Evolutionary conservation across 495 filamentous ascomycete species (phyloP), one percentile per base, ranked within the genome.

Genomic region (Podospora fimiseda): DNA sequence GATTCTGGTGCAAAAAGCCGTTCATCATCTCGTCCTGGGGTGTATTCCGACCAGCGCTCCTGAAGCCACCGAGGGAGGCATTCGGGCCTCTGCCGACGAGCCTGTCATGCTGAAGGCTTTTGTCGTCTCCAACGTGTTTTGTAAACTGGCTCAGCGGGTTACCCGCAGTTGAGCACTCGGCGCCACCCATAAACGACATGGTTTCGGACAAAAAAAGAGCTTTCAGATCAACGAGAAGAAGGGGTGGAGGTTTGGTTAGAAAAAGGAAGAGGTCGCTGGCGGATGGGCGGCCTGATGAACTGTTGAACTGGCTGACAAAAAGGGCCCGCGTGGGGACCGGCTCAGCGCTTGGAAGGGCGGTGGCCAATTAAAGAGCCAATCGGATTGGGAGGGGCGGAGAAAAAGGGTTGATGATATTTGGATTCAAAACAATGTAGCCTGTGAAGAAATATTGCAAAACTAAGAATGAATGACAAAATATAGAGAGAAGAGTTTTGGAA

Each of bases 91-190:
- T 73, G 57, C 88, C 87, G 33, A 85, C 83, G 53, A 96, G 74
- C 37, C 93, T 77, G 70, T 98, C 93, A 59, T 90, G 80, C 67
- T 96, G 92, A 49, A 96, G 78, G 22, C 86, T 89, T 73, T 91
- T 96, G 74, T 97, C 93, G 74, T 95, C 88, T 61, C 89, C 84
- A 48, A 90, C 87, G 65, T 95, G 89, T 67, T 97, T 98, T 23
- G 88, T 86, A 67, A 98, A 95, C 79, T 96, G 94, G 61, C 86
- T 89, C 52, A 98, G 84, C 50, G 94, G 94, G 70, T 97, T 98
- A 62, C 84, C 89, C 49, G 88, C 90, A 39, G 93, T 96, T 43
- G 93, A 97, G 77, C 93, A 98, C 72, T 97, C 93, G 58, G 90
- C 88, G 59, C 92, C 92, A 70, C 88, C 88, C 57, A 96, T 79